Evolutionary conservation across 164 flowering plant genomes (phyloP), one percentile per base, ranked within the genome.

Genomic region (Hamamelis virginiana): DNA sequence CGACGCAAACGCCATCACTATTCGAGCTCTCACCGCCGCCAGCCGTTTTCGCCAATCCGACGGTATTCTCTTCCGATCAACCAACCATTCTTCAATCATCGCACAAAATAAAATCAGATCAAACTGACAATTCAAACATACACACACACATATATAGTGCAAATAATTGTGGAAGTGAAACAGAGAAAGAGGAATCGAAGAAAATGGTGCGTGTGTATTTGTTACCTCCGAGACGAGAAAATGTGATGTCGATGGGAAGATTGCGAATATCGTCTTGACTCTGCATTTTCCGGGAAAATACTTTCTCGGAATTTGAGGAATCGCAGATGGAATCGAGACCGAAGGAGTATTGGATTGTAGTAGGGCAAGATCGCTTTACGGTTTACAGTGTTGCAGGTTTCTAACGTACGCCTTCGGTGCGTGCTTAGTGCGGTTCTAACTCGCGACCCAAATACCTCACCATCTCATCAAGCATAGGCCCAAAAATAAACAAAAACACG

Each of bases 61-160:
- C 8, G 98, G 97, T 16, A 94, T 83, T 76, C 87, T 84, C 87
- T 91, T 94, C 77, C 97, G 89, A 82, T 94, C 98, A 64, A 88
- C 86, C 85, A 92, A 75, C 98, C 98, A 94, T 81, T 94, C 98
- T 94, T 74, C 83, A 69, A 18, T 51, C 4, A 60, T 27, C n/a
- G 60, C 46, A 38, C 46, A 44, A 5, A 62, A 68, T 18, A 21
- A 50, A 67, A 48, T 0, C 27, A 38, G 58, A 70, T 71, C 10
- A 64, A 56, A 59, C 18, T 4, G 59, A 55, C 51, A 28, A 45
- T 57, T 12, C 52, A 69, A 45, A n/a, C 4, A 44, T 50, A 61
- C 14, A 22, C 6, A 28, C 11, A 22, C 3, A 57, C 6, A 62
- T 19, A 18, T 18, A 55, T 8, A 61, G 8, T 33, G 4, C 41